Base-by-base conservation (phyloP, 495 filamentous ascomycete species). In the Tuber umbilicatum region DNA sequence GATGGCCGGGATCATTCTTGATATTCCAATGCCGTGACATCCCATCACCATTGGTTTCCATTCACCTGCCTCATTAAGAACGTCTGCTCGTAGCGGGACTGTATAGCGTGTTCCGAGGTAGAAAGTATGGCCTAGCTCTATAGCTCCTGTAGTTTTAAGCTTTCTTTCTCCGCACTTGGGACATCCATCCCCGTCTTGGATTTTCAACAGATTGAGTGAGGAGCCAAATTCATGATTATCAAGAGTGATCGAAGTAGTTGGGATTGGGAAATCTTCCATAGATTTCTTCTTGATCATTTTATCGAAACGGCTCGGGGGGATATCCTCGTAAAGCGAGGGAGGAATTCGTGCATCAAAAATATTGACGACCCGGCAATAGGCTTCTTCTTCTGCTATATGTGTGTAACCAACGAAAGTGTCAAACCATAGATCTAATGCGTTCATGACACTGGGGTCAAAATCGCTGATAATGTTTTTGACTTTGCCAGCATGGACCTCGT, bases 121-220 rank as follows among this genome's bases (percentile, higher is more conserved):
- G 84, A 99, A 99, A 0, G 95, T 97, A 82, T 99, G 95, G 17
- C 93, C 95, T 0, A 99, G 86, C 83, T 99, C 95, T 43, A 98
- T 89, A 2, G 93, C 92, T 69, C 86, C 89, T 67, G 91, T 89
- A 10, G 90, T 85, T 31, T 84, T 87, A n/a, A 97, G 84, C 7
- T 76, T 84, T 2, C 93, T 92, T 0, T 86, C 75, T 1, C 81
- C 75, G 81, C 95, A 97, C 35, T 87, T 84, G 0, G 91, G 89
- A 78, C 95, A 99, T 21, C 81, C 71, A 77, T 97, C 93, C 17
- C 91, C 92, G 38, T 88, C 83, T 31, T 86, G 86, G 35, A 92
- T 89, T 70, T 89, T 87, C 16, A 92, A 81, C 4, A 94, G 81
- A 74, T 90, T 89, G 27, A 89, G 78, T 9, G 82, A 84, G n/a